Conservation (phyloP, 2,329 filamentous ascomycete genomes). For the Trichoderma sp. region DNA sequence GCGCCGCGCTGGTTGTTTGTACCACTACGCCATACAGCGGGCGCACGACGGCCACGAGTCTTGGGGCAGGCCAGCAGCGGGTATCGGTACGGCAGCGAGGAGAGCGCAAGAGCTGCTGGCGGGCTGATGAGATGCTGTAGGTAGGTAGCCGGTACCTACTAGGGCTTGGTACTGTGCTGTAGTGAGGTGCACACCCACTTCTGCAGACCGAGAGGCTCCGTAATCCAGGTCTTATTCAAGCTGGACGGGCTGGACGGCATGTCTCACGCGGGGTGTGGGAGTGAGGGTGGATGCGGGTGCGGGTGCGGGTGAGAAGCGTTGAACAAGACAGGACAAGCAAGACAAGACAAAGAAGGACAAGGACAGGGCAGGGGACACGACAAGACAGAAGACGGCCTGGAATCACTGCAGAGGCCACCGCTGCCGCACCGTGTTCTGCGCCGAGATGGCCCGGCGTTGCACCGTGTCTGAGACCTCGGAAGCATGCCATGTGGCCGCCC, state of each 20-base stretch:
- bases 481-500: slow-evolving; percentile 20
- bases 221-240: slow-evolving; percentile 27
- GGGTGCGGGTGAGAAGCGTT: slow-evolving; percentile 1
- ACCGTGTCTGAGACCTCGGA: slow-evolving; percentile 24
- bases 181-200: slow-evolving; percentile 4
- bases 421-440: slow-evolving; percentile 21
- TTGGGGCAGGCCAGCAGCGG: background rate
- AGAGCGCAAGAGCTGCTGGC: slow-evolving; percentile 1
- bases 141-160: background rate
- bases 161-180: too few species aligned
- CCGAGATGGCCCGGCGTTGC: slow-evolving; percentile 2
- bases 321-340: background rate
- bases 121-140: background rate
- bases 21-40: slow-evolving; percentile 5
- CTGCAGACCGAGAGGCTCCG: slow-evolving; percentile 25
- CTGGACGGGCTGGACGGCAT: slow-evolving; percentile 25
- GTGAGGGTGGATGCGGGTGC: slow-evolving; percentile 25
- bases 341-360: too few species aligned
- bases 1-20: slow-evolving; percentile 17
- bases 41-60: slow-evolving; percentile 1
- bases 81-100: slow-evolving; percentile 4
- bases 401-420: background rate
- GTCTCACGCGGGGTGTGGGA: slow-evolving; percentile 27
- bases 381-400: background rate
- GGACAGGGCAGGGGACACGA: too few species aligned